Conservation (phyloP, 2,329 filamentous ascomycete species). For the Nemania abortiva region DNA sequence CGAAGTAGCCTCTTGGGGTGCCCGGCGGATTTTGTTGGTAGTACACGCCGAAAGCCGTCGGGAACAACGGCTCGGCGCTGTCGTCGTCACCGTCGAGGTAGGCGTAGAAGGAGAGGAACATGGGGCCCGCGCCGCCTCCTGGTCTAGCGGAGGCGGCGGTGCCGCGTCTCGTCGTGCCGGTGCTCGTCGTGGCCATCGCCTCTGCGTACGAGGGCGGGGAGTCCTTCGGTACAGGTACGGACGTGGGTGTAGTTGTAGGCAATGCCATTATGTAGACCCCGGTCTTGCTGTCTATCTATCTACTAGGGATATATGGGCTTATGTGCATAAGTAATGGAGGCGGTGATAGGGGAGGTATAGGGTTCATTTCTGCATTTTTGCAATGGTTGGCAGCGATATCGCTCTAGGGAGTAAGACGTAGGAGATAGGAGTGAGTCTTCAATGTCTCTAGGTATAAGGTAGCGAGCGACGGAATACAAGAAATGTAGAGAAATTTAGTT, state of each 20-base stretch:
- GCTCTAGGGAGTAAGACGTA: slow-evolving; percentile 8
- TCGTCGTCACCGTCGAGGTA: background rate
- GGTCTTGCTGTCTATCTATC: background rate
- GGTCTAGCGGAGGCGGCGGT: background rate
- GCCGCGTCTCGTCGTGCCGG: background rate
- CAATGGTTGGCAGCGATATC: slow-evolving; percentile 2
- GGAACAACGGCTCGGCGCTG: slow-evolving; percentile 14
- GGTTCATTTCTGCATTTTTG: slow-evolving; percentile 24
- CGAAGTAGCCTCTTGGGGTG: background rate
- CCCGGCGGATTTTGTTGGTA: background rate
- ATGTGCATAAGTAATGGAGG: background rate
- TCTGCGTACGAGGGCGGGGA: slow-evolving; percentile 37
- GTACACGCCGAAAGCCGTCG: slow-evolving; percentile 29
- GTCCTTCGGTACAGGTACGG: slow-evolving; percentile 1
- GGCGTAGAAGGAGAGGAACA: background rate
- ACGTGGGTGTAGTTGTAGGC: background rate
- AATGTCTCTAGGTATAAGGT: background rate
- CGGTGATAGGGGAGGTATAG: slow-evolving; percentile 19
- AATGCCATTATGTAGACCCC: slow-evolving; percentile 2
- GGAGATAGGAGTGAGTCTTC: background rate
- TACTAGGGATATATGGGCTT: background rate
- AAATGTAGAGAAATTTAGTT: too few relatives aligned
- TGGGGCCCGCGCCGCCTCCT: too few relatives aligned
- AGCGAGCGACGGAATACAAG: background rate
- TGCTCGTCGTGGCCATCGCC: slow-evolving; percentile 12